These are phyloP conservation scores for Wickerhamiella musiphila DNA, from an alignment of 805 yeast genomes.

Conservation along the genomic window DNA sequence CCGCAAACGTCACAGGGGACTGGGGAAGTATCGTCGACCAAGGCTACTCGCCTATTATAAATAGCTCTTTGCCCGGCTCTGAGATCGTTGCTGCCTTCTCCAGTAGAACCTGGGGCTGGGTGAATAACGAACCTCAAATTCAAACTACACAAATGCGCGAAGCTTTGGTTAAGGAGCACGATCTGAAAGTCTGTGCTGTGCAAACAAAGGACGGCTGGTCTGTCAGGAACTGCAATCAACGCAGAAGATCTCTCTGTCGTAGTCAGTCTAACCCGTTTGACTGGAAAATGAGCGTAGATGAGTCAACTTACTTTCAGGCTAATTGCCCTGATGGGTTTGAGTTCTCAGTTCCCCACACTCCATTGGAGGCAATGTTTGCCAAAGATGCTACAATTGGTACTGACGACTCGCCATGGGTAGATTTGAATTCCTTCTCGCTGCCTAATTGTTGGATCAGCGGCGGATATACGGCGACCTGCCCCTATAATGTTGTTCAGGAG, in stretches of 20 bases:
- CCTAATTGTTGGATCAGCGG: conserved; percentile 74
- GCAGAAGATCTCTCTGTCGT: conserved; percentile 40
- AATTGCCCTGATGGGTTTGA: conserved; percentile 21
- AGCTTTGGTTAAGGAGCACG: conserved; percentile 6
- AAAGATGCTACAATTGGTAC: conserved; percentile 3
- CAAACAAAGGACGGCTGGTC: conserved; percentile 35
- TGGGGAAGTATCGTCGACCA: conserved; percentile 23
- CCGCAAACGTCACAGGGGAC: neutral
- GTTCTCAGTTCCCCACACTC: conserved; percentile 34
- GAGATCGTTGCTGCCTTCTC: conserved; percentile 12
- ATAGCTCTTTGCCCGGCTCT: conserved; percentile 19
- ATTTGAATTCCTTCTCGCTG: conserved; percentile 59
- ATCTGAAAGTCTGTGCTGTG: conserved; percentile 28
- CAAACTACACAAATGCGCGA: conserved; percentile 10
- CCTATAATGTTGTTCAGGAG: conserved; percentile 44
- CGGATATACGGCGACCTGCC: conserved; percentile 62
- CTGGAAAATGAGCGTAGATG: conserved; percentile 23
- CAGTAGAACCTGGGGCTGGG: conserved; percentile 58
- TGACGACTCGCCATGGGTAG: conserved; percentile 47
- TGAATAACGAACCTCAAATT: conserved; percentile 31
- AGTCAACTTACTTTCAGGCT: conserved; percentile 20
- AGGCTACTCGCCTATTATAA: conserved; percentile 54
- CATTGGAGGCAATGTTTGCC: conserved; percentile 28
- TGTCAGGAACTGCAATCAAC: conserved; percentile 47
- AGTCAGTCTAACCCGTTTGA: conserved; percentile 23